Base-by-base conservation (phyloP, 1,284 basidiomycete species). In the Melampsora occidentalis region DNA sequence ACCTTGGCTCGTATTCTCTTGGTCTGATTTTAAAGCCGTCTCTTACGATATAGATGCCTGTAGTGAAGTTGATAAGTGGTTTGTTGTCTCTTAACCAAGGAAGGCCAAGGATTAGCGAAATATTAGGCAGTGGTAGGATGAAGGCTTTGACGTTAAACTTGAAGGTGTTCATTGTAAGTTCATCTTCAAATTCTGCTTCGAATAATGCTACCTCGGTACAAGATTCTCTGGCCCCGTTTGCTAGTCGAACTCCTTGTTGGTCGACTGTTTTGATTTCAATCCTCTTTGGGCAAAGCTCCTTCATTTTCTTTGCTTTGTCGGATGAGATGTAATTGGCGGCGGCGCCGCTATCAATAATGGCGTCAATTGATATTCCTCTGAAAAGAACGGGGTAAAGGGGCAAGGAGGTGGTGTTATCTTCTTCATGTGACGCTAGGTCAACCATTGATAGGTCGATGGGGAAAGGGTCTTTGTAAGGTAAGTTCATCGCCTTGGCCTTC, bases 291-390 rank as follows among this genome's bases (percentile, higher is more conserved):
- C 35, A 35, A 20, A 67, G 20, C 2, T 67, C 20, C 22, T 49
- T 6, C 20, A 49, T 49, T 9, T 49, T 49, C 9, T 6, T 14
- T 0, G 25, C n/a, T 16, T 46, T 28, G 3, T 35, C 35, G 4
- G 35, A 4, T 3, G 35, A 35, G 14, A 69, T 28, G 31, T 69
- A 69, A 3, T 53, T 35, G 2, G 51, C 28, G 0, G 48, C 68
- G n/a, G 68, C 68, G 2, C 68, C 68, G 2, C 28, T 39, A 22
- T 69, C 48, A 7, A 69, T 69, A 1, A 69, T 69, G 4, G 18
- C 51, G 20, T 67, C 42, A 35, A 35, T 3, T 35, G 35, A 9
- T 3, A 35, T 35, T 3, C 12, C 12, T 12, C 51, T 3, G 22
- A 53, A 53, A 5, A 35, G 35, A 9, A 3, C 3, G 3, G 35